These are phyloP conservation scores for Rubia peregrina DNA, from an alignment of 305 asterid genomes.

Conservation along the genomic window DNA sequence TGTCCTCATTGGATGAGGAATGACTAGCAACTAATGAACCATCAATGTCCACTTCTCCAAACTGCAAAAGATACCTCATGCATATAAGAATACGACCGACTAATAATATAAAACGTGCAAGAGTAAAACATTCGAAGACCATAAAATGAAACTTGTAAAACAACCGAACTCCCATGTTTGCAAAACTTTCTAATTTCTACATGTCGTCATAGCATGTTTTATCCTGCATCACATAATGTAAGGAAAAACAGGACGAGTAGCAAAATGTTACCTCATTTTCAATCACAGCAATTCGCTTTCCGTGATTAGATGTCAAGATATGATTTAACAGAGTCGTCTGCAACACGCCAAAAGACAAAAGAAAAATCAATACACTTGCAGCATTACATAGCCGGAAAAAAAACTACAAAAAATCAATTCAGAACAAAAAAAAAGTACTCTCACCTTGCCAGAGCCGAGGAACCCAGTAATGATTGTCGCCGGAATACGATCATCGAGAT, in stretches of 20 bases:
- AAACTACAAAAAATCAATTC: not conserved
- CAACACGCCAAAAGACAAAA: constrained; percentile 15
- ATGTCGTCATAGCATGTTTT: not conserved
- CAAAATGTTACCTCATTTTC: constrained; percentile 82
- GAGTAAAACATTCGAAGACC: not conserved
- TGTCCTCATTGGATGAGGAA: constrained; percentile 80
- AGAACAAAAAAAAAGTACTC: not conserved
- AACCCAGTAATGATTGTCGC: constrained; percentile 90
- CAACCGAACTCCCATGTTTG: not conserved
- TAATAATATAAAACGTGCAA: not conserved
- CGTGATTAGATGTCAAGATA: constrained; percentile 83
- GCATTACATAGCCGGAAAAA: not conserved
- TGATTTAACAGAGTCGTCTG: constrained; percentile 97
- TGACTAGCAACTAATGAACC: constrained; percentile 91
- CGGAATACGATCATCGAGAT: constrained; percentile 63
- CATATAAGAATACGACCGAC: constrained; percentile 11
- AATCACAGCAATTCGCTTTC: constrained; percentile 86
- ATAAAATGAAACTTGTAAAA: not conserved
- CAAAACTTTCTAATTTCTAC: not conserved
- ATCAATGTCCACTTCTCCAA: constrained; percentile 97
- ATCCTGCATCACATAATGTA: not conserved
- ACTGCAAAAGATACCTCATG: constrained; percentile 44
- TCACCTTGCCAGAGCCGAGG: constrained; percentile 93
- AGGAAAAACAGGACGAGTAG: not conserved
- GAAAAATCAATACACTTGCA: not conserved